phyloP scores from a whole-genome alignment of 257 asterid genomes.

The Echites panduratus region DNA sequence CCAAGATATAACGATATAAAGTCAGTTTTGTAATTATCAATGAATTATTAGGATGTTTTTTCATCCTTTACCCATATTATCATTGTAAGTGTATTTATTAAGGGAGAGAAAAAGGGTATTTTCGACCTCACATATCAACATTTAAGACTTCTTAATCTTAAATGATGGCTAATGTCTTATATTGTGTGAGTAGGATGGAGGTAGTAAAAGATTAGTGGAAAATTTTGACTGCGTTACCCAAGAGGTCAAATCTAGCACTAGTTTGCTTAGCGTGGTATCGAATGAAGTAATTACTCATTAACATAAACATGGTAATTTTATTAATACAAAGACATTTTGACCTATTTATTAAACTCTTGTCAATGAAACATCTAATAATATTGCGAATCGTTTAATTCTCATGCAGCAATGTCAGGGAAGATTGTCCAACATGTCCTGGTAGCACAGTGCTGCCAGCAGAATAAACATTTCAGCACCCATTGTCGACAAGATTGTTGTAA shows the following conservation, averaged over 20 bases:
- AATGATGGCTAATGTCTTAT: no score
- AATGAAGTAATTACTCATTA: not conserved
- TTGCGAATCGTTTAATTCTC: slow-evolving; percentile 49
- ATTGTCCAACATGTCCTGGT: slow-evolving; percentile 79
- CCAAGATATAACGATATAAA: no score
- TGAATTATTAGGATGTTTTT: no score
- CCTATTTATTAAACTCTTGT: slow-evolving; percentile 28
- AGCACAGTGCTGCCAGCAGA: slow-evolving; percentile 95
- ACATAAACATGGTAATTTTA: not conserved
- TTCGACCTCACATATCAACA: no score
- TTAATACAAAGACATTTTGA: not conserved
- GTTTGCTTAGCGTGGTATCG: not conserved
- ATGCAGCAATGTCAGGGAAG: slow-evolving; percentile 98
- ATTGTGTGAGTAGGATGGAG: no score
- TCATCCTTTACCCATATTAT: no score
- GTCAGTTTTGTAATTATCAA: no score
- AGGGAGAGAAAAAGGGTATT: no score
- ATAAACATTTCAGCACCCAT: slow-evolving; percentile 71
- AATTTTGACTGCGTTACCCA: not conserved
- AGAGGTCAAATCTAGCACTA: not conserved
- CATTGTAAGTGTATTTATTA: no score
- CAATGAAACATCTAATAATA: slow-evolving; percentile 35
- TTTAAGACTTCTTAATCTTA: no score
- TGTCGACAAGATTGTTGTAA: slow-evolving; percentile 52
- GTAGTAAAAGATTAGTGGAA: not conserved